phyloP scores from a whole-genome alignment of 768 basidiomycete genomes.

The Cystofilobasidium ferigula region DNA sequence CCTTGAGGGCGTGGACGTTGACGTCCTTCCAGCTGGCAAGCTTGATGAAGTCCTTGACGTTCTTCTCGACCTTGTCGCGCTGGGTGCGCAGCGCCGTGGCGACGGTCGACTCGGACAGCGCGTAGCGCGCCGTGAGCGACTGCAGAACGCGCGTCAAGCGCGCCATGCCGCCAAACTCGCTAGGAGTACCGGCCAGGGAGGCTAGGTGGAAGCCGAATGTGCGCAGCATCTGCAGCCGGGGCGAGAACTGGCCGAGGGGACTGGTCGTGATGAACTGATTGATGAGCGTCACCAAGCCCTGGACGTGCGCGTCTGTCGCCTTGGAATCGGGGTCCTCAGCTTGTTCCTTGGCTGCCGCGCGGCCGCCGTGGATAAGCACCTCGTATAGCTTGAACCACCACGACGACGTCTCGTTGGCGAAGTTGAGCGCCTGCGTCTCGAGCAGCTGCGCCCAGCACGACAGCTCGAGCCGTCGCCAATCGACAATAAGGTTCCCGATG shows the following conservation, averaged over 20 bases:
- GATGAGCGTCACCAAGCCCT: constrained; percentile 51
- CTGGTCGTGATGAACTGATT: constrained; percentile 64
- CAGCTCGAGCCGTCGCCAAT: constrained; percentile 82
- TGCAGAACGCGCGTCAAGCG: constrained; percentile 53
- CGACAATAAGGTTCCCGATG: constrained; percentile 62
- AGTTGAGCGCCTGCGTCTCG: constrained; percentile 52
- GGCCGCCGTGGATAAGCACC: constrained; percentile 51
- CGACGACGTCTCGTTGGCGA: constrained; percentile 40
- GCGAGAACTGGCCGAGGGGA: constrained; percentile 71
- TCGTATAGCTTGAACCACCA: constrained; percentile 94
- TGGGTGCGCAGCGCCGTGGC: constrained; percentile 47
- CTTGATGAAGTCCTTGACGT: constrained; percentile 74
- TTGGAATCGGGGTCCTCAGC: constrained; percentile 24
- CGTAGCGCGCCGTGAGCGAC: constrained; percentile 53
- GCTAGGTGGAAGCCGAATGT: constrained; percentile 53
- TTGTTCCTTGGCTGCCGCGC: constrained; percentile 40
- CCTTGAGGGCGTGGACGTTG: constrained; percentile 84
- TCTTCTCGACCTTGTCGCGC: constrained; percentile 57
- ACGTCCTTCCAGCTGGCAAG: constrained; percentile 97
- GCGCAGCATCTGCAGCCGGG: constrained; percentile 55
- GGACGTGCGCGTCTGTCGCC: constrained; percentile 42
- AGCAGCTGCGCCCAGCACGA: constrained; percentile 74
- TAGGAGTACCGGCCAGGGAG: constrained; percentile 36
- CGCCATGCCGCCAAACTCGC: constrained; percentile 37
- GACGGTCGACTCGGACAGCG: constrained; percentile 49